Conservation (phyloP, 495 filamentous ascomycete species). For the Aspergillus coremiiformis region DNA sequence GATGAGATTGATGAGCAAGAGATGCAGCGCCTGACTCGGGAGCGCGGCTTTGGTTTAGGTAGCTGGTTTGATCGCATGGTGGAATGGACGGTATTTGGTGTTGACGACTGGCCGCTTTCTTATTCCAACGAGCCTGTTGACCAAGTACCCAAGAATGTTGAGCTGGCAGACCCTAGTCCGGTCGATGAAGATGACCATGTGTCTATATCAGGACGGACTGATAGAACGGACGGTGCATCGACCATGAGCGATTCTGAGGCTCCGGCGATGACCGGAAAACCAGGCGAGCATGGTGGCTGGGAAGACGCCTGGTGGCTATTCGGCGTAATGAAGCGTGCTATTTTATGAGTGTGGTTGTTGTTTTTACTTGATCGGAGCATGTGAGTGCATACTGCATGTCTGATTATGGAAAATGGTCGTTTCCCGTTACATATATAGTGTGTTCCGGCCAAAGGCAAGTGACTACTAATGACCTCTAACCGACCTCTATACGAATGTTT, state of each 20-base stretch:
- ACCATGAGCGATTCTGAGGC: conserved; percentile 20
- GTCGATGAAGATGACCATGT: not conserved
- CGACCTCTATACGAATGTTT: not conserved
- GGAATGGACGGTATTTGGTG: conserved; percentile 70
- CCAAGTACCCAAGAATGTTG: not conserved
- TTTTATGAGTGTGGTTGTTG: conserved; percentile 42
- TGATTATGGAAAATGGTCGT: not conserved
- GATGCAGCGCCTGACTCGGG: conserved; percentile 38
- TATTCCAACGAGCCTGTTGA: not conserved
- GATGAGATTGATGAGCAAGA: conserved; percentile 41
- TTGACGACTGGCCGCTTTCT: conserved; percentile 48
- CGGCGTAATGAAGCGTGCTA: conserved; percentile 63
- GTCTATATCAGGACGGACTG: conserved; percentile 3
- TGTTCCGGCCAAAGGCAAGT: too few relatives aligned
- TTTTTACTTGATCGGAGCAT: not conserved
- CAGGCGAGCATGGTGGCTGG: conserved; percentile 56
- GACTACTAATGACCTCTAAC: too few relatives aligned
- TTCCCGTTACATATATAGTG: not conserved
- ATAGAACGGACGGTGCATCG: conserved; percentile 23
- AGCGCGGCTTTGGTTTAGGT: conserved; percentile 61
- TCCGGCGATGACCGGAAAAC: conserved; percentile 27
- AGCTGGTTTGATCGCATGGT: conserved; percentile 68
- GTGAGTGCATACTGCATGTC: not conserved
- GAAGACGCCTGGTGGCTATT: conserved; percentile 81
- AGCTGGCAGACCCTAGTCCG: not conserved